These are phyloP conservation scores for Hypoxylon perforatum DNA, from an alignment of 495 filamentous ascomycete genomes.

Conservation along the genomic window DNA sequence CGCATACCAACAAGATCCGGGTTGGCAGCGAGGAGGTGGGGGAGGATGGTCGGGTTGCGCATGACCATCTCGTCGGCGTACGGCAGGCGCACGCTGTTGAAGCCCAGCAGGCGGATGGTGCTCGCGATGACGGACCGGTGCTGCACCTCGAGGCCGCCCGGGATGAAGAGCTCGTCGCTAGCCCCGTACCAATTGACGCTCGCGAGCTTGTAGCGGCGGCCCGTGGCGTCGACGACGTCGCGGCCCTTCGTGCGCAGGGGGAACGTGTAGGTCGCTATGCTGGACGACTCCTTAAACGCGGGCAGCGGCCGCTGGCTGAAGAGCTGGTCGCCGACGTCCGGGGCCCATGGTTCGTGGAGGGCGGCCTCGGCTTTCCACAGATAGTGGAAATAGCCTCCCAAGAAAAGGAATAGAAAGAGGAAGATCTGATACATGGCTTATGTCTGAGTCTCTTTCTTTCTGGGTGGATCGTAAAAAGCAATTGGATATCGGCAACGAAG, in stretches of 20 bases:
- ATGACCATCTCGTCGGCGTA: conserved; percentile 71
- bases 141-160: conserved; percentile 66
- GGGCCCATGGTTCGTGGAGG: conserved; percentile 54
- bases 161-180: conserved; percentile 69
- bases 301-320: conserved; percentile 57
- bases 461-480: background rate
- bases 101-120: conserved; percentile 64
- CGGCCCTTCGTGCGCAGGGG: conserved; percentile 65
- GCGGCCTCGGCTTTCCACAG: conserved; percentile 54
- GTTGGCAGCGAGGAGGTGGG: conserved; percentile 62
- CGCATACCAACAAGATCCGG: conserved; percentile 61
- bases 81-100: conserved; percentile 71
- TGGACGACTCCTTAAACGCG: conserved; percentile 50
- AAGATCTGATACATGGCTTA: conserved; percentile 45
- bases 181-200: conserved; percentile 74
- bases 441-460: background rate
- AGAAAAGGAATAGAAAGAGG: conserved; percentile 43
- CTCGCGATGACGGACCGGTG: conserved; percentile 66
- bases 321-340: conserved; percentile 49
- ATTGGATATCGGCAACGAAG: background rate
- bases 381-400: conserved; percentile 52
- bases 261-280: conserved; percentile 56
- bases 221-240: conserved; percentile 64
- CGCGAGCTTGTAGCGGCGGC: conserved; percentile 62
- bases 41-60: conserved; percentile 59